A percentile compares a stretch with the other conserved stretches of the same genome.
These are phyloP conservation scores for Xerocomellus intermedius DNA, from an alignment of 768 basidiomycete genomes.

Conservation along the genomic window DNA sequence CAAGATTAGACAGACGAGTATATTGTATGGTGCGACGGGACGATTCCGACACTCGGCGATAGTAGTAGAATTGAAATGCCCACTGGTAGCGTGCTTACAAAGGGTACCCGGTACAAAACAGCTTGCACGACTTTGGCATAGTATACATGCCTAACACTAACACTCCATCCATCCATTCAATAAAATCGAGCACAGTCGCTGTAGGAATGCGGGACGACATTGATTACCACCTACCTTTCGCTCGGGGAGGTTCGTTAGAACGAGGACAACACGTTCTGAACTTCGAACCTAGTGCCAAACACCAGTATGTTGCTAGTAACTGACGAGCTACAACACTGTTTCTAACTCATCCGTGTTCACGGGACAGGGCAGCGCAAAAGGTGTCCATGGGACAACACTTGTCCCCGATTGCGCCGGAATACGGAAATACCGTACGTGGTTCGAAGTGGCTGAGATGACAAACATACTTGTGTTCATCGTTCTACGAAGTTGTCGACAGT, in stretches of 20 bases:
- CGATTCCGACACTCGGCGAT: not conserved
- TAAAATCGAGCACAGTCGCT: not conserved
- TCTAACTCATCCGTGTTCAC: too few species aligned
- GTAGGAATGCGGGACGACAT: not conserved
- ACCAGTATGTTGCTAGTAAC: not conserved
- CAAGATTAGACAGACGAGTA: constrained; percentile 1
- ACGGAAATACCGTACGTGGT: too few species aligned
- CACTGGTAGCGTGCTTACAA: not conserved
- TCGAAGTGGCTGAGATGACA: too few species aligned
- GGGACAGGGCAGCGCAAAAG: too few species aligned
- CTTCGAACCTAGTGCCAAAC: not conserved
- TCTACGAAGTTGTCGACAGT: too few species aligned
- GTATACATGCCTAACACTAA: not conserved
- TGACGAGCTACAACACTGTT: constrained; percentile 45
- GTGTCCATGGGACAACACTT: too few species aligned
- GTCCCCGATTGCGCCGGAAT: too few species aligned
- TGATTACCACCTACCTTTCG: not conserved
- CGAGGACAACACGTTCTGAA: not conserved
- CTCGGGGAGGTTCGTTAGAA: not conserved
- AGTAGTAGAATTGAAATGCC: not conserved
- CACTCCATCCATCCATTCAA: not conserved
- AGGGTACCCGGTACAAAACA: not conserved
- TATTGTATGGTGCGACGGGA: not conserved
- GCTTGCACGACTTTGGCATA: not conserved
- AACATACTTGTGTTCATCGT: too few species aligned